Conservation (phyloP, 2,329 filamentous ascomycete species). For the Dichotomopilus funicola region DNA sequence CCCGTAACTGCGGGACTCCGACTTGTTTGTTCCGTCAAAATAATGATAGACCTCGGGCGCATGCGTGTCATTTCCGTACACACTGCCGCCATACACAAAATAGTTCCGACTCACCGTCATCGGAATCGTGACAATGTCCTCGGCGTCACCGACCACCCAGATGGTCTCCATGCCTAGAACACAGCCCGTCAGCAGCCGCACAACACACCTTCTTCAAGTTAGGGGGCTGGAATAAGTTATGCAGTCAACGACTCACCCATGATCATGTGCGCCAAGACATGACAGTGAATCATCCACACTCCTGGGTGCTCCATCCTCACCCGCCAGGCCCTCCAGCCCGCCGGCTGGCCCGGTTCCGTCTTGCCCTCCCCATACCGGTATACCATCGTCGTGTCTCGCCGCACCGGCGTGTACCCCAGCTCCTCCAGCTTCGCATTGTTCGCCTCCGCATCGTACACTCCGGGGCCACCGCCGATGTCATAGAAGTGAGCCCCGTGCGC, state of each 20-base stretch:
- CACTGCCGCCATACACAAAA: constrained; percentile 38
- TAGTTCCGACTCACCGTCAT: constrained; percentile 35
- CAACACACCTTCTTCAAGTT: constrained; percentile 1
- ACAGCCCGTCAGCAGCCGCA: constrained; percentile 22
- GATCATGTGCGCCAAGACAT: constrained; percentile 51
- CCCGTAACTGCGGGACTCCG: too few relatives aligned
- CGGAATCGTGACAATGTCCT: constrained; percentile 32
- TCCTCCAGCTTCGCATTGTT: constrained; percentile 39
- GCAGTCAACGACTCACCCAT: constrained; percentile 39
- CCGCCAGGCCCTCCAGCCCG: constrained; percentile 57
- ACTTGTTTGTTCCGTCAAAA: constrained; percentile 30
- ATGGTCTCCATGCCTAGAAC: constrained; percentile 35
- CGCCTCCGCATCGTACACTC: constrained; percentile 42
- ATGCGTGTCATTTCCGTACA: constrained; percentile 35
- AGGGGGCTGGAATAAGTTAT: not conserved
- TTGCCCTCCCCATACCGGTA: constrained; percentile 43
- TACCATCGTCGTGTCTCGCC: constrained; percentile 46
- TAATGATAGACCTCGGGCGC: constrained; percentile 16
- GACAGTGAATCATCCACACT: constrained; percentile 58
- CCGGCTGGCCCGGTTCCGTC: constrained; percentile 33
- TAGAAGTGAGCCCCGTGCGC: constrained; percentile 48
- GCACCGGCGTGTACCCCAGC: constrained; percentile 32
- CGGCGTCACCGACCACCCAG: constrained; percentile 36
- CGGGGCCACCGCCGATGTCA: constrained; percentile 48
- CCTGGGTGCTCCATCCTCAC: constrained; percentile 44